Evolutionary conservation across 1,284 basidiomycete species (phyloP), one percentile per base, ranked within the genome.

Genomic region (Tylopilus sp.): DNA sequence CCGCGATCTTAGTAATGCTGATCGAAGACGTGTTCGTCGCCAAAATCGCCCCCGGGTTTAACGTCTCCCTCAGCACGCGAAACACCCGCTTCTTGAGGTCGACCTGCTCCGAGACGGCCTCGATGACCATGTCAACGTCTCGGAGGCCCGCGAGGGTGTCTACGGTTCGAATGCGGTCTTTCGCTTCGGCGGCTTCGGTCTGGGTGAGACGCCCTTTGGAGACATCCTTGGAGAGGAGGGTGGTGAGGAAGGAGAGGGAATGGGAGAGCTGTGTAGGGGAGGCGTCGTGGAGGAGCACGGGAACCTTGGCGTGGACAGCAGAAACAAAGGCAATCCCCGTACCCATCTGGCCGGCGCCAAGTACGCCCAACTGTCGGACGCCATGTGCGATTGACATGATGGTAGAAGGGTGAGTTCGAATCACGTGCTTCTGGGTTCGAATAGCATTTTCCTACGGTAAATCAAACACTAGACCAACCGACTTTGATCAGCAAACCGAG

Each of bases 1-100:
- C 85, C 0, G 96, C 94, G 50, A 98, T 90, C 71, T 95, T 94
- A 21, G 93, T 94, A 41, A 99, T 84, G 56, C 89, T 92, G 57
- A 98, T 97, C 11, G 91, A 94, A 46, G 90, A 94, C 3, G 95
- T 99, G 65, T 99, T 98, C 44, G 86, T 84, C 0, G 94, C 95
- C 23, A 99, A 74, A 47, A 98, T 93, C 3, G 92, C 81, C 28
- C 81, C 75, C 0, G 86, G 82, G 15, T 81, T 77, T 44, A 94
- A 68, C 53, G 84, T 78, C 38, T 76, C 75, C 16, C 86, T 82
- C 15, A 98, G 78, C 4, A 76, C 72, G 6, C 74, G 70, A 70
- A 98, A 97, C 54, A 98, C 82, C 11, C 74, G 72, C 55, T 85
- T 78, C 71, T 98, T 99, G 41, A 97, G 69, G 2, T 79, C 63